phyloP scores from a whole-genome alignment of 2,329 filamentous ascomycete genomes.

The Cryphonectria parasitica region DNA sequence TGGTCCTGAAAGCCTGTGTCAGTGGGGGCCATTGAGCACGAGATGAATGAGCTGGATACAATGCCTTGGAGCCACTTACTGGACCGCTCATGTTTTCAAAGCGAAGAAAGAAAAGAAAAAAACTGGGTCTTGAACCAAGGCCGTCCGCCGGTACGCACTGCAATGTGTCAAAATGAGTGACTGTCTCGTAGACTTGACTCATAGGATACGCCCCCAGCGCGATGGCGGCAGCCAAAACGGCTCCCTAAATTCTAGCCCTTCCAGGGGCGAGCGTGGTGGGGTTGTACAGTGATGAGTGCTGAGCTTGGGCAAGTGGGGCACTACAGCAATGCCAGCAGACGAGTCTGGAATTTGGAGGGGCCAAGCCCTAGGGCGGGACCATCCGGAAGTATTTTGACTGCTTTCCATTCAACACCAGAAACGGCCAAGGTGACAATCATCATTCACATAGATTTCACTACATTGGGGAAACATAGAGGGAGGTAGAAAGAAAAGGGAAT shows the following conservation, averaged over 20 bases:
- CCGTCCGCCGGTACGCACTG: conserved; percentile 3
- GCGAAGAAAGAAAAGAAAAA: conserved; percentile 22
- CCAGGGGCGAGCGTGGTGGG: not conserved
- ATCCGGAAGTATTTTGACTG: not conserved
- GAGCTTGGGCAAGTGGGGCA: not conserved
- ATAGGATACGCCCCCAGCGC: not conserved
- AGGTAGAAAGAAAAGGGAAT: not conserved
- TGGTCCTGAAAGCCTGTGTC: conserved; percentile 39
- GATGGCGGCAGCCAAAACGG: not conserved
- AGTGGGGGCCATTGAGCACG: conserved; percentile 28
- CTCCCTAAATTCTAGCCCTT: not conserved
- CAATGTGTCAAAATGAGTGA: not conserved
- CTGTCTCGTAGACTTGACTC: conserved; percentile 6
- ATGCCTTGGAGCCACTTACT: conserved; percentile 24
- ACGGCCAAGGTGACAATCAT: not conserved
- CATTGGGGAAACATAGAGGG: not conserved
- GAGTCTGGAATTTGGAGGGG: not conserved
- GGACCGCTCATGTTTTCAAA: conserved; percentile 27
- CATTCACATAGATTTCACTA: not conserved
- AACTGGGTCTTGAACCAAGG: conserved; percentile 9
- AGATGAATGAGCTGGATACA: conserved; percentile 12
- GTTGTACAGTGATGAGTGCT: not conserved
- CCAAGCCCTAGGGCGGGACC: not conserved
- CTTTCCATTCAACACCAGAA: conserved; percentile 5
- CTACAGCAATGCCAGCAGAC: not conserved